Evolutionary conservation across 2,329 filamentous ascomycete species (phyloP).

Genomic region (Penicillium sp.): DNA sequence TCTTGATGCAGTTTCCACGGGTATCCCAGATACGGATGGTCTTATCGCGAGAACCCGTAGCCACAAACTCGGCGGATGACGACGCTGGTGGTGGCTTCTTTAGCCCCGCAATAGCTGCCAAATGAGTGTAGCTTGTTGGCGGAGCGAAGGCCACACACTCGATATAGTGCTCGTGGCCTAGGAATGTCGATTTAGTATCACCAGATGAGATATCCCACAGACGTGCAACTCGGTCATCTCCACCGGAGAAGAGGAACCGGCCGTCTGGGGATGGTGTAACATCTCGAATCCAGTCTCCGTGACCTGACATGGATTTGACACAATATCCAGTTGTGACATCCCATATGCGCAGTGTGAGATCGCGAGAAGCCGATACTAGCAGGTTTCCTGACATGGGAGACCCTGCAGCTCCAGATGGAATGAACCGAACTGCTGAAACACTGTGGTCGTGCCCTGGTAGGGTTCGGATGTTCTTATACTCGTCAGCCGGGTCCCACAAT

Average conservation of each 20-base stretch:
- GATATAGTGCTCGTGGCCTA: constrained; percentile 82
- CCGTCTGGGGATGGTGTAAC: constrained; percentile 81
- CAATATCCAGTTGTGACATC: constrained; percentile 91
- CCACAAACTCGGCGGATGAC: constrained; percentile 81
- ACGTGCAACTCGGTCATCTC: constrained; percentile 76
- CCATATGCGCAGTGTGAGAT: constrained; percentile 84
- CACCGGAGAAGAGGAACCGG: constrained; percentile 75
- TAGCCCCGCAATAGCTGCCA: constrained; percentile 73
- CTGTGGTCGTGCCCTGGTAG: constrained; percentile 89
- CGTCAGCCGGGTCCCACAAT: constrained; percentile 86
- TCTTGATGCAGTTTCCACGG: constrained; percentile 79
- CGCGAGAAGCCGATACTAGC: constrained; percentile 79
- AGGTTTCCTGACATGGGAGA: constrained; percentile 78
- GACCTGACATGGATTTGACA: constrained; percentile 82
- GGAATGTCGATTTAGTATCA: constrained; percentile 74
- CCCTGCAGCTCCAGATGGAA: constrained; percentile 76
- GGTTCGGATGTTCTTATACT: constrained; percentile 93
- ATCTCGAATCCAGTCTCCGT: constrained; percentile 87
- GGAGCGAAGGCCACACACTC: constrained; percentile 88
- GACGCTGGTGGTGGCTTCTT: constrained; percentile 75
- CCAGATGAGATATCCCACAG: constrained; percentile 79
- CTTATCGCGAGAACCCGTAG: constrained; percentile 86
- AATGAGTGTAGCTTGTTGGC: constrained; percentile 69
- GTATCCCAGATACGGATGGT: constrained; percentile 86
- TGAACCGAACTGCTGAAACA: constrained; percentile 83